Evolutionary conservation across 2,329 filamentous ascomycete species (phyloP), one percentile per base, ranked within the genome.

Genomic region (Stemphylium vesicarium): DNA sequence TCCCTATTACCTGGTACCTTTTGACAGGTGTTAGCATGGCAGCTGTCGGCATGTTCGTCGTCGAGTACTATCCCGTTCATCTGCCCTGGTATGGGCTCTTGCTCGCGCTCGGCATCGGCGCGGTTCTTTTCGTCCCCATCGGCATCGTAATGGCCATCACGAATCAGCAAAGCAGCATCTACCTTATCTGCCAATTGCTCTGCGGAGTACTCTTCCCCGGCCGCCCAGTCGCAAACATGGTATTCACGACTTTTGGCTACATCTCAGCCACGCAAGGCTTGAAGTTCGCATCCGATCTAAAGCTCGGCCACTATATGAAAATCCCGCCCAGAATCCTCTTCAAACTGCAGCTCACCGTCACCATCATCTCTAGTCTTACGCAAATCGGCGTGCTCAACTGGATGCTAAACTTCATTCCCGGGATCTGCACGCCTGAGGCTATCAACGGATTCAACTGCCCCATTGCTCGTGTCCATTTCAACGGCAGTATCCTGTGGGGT

Each of bases 141-240:
- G 92, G 92, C 57, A 95, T 96, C 71, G 90, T 96, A 67, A 96
- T 95, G 90, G 92, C 91, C 13, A 91, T 96, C 63, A 96, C 92
- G 9, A 96, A 95, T 73, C 91, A 94, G 71, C 90, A 95, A 74
- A 91, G 87, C 75, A 91, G 88, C 73, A 91, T 94, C 62, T 95
- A 94, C 72, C 83, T 95, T 32, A 90, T 95, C 65, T 94, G 91
- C 73, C 91, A 95, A 75, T 83, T 96, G 53, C 88, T 95, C 60
- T 94, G 90, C 60, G 92, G 92, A 49, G 87, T 85, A 45, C 81
- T 92, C 13, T 96, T 96, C 71, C 91, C 91, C 0, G 92, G 92
- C 24, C 88, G 89, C 1, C 92, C 92, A 1, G 90, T 96, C 10
- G 92, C 91, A 45, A 95, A 96, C 75, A 96, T 96, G 92, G 90